Base-by-base conservation (phyloP, 2,329 filamentous ascomycete species). In the Sclerotinia nivalis region DNA sequence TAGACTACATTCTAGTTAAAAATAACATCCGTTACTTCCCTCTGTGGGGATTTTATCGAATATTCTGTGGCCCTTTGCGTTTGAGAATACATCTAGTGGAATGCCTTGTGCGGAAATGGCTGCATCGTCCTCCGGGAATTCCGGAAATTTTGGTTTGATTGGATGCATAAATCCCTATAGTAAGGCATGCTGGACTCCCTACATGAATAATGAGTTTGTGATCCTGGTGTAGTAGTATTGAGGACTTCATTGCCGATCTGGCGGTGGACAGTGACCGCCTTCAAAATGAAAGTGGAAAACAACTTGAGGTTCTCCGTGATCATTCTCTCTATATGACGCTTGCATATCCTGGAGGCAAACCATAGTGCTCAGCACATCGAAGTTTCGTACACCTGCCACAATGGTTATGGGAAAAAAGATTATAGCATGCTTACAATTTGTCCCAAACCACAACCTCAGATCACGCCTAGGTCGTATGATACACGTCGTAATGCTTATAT, bases 401-500 rank as follows among this genome's bases (percentile, higher is more conserved):
- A 25, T 40, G 1, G 47, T 52, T 22, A 40, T 52, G 2, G n/a
- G n/a, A 64, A n/a, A 52, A 22, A 37, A 50, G 15, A 65, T 52
- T n/a, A 40, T 52, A 40, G 37, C 8, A 62, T 62, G 28, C 43
- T 62, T 62, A 64, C 47, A 49, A 10, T 28, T 22, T 52, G n/a
- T 40, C 22, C 45, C 31, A 52, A 43, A 40, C 22, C n/a, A 20
- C 28, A 62, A 34, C 45, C 45, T 25, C 60, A 62, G 47, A 65
- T 28, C n/a, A 54, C 9, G 18, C 49, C 61, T 50, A 10, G 34
- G 18, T 40, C 47, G 47, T n/a, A 50, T 62, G 20, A 45, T 62
- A 60, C 56, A 69, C 28, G 25, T 61, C 56, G 15, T 40, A 40
- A 61, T n/a, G n/a, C 13, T 49, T 78, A 88, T 66, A 82, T 86